A percentile compares a stretch with the other conserved stretches of the same genome.
Evolutionary conservation across 768 basidiomycete genomes (phyloP).

Genomic region (Amanita phalloides): DNA sequence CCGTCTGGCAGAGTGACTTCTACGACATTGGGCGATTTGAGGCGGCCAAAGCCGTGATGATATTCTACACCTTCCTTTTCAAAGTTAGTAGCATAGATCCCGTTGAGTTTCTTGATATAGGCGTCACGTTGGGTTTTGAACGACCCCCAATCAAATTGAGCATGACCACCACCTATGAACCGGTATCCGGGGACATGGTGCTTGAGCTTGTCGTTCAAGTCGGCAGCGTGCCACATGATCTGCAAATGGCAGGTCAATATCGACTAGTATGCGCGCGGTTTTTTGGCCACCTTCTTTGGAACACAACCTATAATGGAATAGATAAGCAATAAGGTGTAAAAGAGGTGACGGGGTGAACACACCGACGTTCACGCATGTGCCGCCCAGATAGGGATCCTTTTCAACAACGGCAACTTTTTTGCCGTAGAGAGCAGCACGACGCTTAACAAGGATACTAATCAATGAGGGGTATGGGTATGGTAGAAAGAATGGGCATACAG

Average conservation of each 20-base stretch:
- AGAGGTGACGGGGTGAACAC: slow-evolving; percentile 17
- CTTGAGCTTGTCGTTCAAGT: slow-evolving; percentile 74
- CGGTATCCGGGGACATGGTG: slow-evolving; percentile 69
- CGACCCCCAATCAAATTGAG: slow-evolving; percentile 78
- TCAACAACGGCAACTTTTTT: slow-evolving; percentile 92
- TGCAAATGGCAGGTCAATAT: slow-evolving; percentile 18
- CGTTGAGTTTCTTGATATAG: slow-evolving; percentile 83
- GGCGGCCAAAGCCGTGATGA: slow-evolving; percentile 67
- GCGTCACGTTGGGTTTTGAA: slow-evolving; percentile 95
- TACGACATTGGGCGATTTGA: slow-evolving; percentile 59
- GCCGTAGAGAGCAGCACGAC: slow-evolving; percentile 86
- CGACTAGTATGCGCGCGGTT: not conserved
- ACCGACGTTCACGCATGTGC: slow-evolving; percentile 98
- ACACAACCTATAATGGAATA: slow-evolving; percentile 61
- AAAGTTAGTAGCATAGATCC: slow-evolving; percentile 86
- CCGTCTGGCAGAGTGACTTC: slow-evolving; percentile 67
- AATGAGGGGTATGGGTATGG: not conserved
- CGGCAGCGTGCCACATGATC: slow-evolving; percentile 98
- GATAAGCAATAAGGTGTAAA: not conserved
- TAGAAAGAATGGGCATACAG: slow-evolving; percentile 36
- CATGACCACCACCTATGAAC: slow-evolving; percentile 45
- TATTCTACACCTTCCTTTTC: slow-evolving; percentile 81
- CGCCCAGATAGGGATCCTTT: slow-evolving; percentile 62
- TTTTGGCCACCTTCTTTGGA: slow-evolving; percentile 72
- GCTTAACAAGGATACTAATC: slow-evolving; percentile 28